A percentile compares a stretch with the other conserved stretches of the same genome.
phyloP scores from a whole-genome alignment of 495 filamentous ascomycete species.

The Neurospora terricola region DNA sequence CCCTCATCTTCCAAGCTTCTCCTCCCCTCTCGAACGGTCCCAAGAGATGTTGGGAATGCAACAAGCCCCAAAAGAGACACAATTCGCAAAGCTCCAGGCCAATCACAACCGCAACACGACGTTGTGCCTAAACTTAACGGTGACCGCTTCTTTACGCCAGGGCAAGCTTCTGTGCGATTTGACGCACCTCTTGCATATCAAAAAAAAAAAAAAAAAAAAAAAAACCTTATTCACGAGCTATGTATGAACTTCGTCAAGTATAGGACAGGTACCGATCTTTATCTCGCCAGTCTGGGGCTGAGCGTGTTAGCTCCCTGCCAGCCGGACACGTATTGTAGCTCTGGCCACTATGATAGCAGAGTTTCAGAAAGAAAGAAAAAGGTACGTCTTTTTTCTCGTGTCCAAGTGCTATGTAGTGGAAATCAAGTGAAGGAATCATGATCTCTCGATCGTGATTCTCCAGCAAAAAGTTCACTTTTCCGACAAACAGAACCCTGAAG shows the following conservation, averaged over 20 bases:
- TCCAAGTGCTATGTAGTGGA: background rate
- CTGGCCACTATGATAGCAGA: background rate
- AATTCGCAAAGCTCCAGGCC: background rate
- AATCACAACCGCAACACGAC: constrained; percentile 12
- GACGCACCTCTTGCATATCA: background rate
- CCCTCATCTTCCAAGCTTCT: background rate
- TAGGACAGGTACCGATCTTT: background rate
- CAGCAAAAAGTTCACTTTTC: background rate
- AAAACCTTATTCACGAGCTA: background rate
- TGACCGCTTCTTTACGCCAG: constrained; percentile 9
- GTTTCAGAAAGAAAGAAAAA: background rate
- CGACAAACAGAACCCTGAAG: background rate
- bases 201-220: background rate
- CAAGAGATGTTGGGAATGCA: background rate
- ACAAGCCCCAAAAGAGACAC: background rate
- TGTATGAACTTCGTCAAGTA: background rate
- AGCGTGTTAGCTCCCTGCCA: background rate
- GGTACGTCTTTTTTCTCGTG: background rate
- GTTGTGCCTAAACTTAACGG: constrained; percentile 24
- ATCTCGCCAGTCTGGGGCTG: background rate
- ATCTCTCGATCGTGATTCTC: background rate
- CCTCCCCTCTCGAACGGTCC: background rate
- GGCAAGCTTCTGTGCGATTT: background rate
- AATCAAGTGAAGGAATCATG: background rate
- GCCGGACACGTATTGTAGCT: background rate